Evolutionary conservation across 2,329 filamentous ascomycete species (phyloP), one percentile per base, ranked within the genome.

Genomic region (Colletotrichum salicis): DNA sequence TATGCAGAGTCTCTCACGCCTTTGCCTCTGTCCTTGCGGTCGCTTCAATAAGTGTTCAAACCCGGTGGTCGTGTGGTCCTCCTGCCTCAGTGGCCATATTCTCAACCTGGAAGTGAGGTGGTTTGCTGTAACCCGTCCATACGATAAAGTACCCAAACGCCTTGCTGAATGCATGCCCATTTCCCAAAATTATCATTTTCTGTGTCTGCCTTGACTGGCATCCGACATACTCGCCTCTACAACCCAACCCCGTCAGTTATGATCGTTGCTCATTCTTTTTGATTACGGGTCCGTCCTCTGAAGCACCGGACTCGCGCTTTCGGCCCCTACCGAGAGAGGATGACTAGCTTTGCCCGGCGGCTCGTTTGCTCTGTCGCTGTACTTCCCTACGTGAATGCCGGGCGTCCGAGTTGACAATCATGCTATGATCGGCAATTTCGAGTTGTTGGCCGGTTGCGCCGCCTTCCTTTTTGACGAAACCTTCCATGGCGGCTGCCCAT

Each of bases 401-500:
- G 64, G 82, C 83, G 31, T 89, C 87, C 2, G 88, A 85, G 73
- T 92, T 90, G 41, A 92, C 89, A 78, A 92, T 89, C 83, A 91
- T 90, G 77, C 89, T 91, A 75, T 90, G 86, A 70, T 92, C 89
- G 2, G 89, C 88, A 75, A 88, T 88, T 74, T 91, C 88, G 22
- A 83, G 79, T 54, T 83, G 79, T 52, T 83, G 78, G 33, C 82
- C 82, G 15, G 79, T 79, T 37, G 80, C 72, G 67, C 81, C 76
- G 64, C 79, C 76, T 64, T 78, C 77, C 24, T 80, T 79, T 59
- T 83, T 80, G 70, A 90, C 84, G 56, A 91, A 83, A 52, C 87
- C 85, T 62, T 85, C 85, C 89, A 92, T 91, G 1, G 88, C 86
- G 13, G 82, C 79, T 79, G 92, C 89, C 90, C 90, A 92, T 5